Base-by-base conservation (phyloP, 257 asterid genomes). In the Verbena officinalis region DNA sequence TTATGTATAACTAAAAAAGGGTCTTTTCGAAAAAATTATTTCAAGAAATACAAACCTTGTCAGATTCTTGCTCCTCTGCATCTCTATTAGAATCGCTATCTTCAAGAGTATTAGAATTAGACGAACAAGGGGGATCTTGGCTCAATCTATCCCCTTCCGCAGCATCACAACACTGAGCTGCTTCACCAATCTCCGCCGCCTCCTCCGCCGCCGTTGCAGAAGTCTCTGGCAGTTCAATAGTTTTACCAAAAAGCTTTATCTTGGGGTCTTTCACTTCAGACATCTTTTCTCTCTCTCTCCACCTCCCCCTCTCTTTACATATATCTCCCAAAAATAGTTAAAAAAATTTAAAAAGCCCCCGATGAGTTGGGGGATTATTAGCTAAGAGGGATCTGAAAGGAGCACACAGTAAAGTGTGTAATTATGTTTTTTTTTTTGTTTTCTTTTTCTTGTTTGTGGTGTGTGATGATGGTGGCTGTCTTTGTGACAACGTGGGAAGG, bases 221-320 rank as follows among this genome's bases (percentile, higher is more conserved):
- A 49, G 63, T 59, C 68, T 84, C 88, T 68, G 86, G 88, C 65
- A 86, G 75, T 70, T 73, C 86, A 73, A 86, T 89, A 19, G 96
- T 91, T 79, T 79, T 77, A 51, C 98, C 98, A 69, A 89, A 86
- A 59, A 86, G 84, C 81, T 91, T 88, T 46, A 91, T 84, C 55
- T 73, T 87, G 1, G 89, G 95, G 74, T 88, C 95, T 76, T 78
- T 88, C 1, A 68, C 75, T 68, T 77, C 86, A 57, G 75, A 68
- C 87, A 84, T 87, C 56, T 67, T 70, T 30, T 22, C 24, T 80
- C 36, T 30, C 36, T 62, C 67, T 64, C 10, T 15, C 14, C 44
- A 36, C 45, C 52, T 39, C 39, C 42, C 70, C 46, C 55, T 11
- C 56, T 31, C 59, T 58, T 42, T 48, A 27, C 33, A 62, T 63